Conservation (phyloP, 345 rosid genomes). For the Populus euphratica region DNA sequence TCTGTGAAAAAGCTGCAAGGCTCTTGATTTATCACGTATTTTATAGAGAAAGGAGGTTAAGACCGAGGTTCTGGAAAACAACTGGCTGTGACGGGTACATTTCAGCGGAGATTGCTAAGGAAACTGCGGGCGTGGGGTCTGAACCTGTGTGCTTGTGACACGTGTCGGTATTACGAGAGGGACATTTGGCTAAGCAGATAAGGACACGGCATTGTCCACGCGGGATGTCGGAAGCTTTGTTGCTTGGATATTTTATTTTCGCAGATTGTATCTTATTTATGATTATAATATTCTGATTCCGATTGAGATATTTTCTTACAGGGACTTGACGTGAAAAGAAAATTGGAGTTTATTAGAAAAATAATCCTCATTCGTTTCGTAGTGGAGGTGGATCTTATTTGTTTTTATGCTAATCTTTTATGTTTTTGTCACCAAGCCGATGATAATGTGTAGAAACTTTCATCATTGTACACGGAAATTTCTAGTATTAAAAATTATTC, state of each 20-base stretch:
- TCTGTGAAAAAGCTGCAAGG: not conserved
- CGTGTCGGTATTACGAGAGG: constrained; percentile 1
- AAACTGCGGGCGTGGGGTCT: constrained; percentile 1
- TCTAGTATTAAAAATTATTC: no score
- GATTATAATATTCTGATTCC: no score
- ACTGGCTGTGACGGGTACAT: not conserved
- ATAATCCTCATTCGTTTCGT: no score
- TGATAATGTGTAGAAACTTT: no score
- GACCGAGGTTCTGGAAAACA: not conserved
- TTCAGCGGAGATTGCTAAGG: not conserved
- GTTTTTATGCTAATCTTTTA: no score
- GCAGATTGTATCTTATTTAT: not conserved
- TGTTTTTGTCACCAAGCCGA: no score
- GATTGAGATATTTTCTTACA: no score
- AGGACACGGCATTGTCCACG: not conserved
- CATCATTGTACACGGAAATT: no score
- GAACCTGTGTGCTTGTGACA: not conserved
- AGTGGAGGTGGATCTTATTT: no score
- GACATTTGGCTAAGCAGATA: not conserved
- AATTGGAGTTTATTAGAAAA: not conserved
- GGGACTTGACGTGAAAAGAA: not conserved
- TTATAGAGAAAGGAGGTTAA: not conserved
- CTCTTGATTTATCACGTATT: not conserved
- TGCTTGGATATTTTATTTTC: not conserved
- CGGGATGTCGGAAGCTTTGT: not conserved